Evolutionary conservation across 192 early-diverging fungal genomes (phyloP).

Genomic region (Tieghemiomyces parasiticus): DNA sequence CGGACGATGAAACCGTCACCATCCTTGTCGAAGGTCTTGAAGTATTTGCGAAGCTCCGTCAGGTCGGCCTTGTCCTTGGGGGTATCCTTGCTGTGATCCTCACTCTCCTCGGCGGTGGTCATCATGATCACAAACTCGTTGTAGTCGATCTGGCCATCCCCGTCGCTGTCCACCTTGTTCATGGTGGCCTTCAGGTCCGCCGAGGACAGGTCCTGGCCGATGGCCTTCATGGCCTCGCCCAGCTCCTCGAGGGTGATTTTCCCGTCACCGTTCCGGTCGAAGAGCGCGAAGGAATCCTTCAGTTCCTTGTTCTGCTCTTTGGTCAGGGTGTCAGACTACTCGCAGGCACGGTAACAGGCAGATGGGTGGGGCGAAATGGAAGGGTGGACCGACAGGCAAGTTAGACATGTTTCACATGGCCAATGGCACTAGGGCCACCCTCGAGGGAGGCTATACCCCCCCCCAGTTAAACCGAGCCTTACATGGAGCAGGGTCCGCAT

Average conservation of each 20-base stretch:
- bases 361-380: not conserved
- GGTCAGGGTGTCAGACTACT: slow-evolving; percentile 50
- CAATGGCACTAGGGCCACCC: not conserved
- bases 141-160: slow-evolving; percentile 48
- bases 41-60: slow-evolving; percentile 22
- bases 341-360: not conserved
- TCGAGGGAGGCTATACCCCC: not conserved
- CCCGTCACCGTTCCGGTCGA: slow-evolving; percentile 27
- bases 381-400: not conserved
- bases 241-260: slow-evolving; percentile 21
- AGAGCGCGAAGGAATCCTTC: slow-evolving; percentile 35
- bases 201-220: slow-evolving; percentile 43
- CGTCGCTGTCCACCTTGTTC: slow-evolving; percentile 47
- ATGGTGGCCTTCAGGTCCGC: slow-evolving; percentile 57
- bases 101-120: slow-evolving; percentile 10
- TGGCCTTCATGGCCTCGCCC: slow-evolving; percentile 12
- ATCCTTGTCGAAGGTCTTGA: slow-evolving; percentile 36
- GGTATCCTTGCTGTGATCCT: not conserved
- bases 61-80: slow-evolving; percentile 15
- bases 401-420: not conserved
- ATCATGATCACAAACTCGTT: slow-evolving; percentile 42
- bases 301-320: slow-evolving; percentile 74
- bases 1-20: slow-evolving; percentile 29
- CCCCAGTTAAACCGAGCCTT: not conserved
- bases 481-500: not conserved